Evolutionary conservation across 352 stramenopile species (phyloP).

Genomic region (Phytophthora quininea): DNA sequence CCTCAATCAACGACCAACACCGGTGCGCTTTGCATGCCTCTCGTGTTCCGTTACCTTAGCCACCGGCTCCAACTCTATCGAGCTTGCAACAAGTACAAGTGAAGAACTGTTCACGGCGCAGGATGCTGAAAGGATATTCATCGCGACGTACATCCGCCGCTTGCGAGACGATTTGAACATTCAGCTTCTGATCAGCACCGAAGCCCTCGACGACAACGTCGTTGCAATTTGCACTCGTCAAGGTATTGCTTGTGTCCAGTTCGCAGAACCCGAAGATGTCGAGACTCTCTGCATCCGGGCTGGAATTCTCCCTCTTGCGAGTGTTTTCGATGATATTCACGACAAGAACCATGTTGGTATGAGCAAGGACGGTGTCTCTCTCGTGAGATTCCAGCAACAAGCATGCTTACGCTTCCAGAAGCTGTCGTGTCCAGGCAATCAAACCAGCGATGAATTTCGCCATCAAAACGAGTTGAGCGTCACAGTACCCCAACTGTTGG

Average conservation of each 20-base stretch:
- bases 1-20: slow-evolving; percentile 7
- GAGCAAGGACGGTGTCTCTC: slow-evolving; percentile 30
- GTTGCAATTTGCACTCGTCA: slow-evolving; percentile 49
- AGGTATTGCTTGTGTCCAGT: slow-evolving; percentile 65
- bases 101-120: slow-evolving; percentile 35
- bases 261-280: slow-evolving; percentile 59
- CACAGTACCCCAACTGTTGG: slow-evolving; percentile 55
- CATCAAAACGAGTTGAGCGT: neutral
- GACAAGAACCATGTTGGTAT: slow-evolving; percentile 41
- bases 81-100: slow-evolving; percentile 24
- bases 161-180: slow-evolving; percentile 34
- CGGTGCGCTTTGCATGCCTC: slow-evolving; percentile 52
- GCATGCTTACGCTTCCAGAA: slow-evolving; percentile 45
- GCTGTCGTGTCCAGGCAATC: slow-evolving; percentile 15
- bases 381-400: slow-evolving; percentile 48
- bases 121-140: slow-evolving; percentile 29
- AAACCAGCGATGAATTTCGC: neutral
- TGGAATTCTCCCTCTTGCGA: slow-evolving; percentile 49
- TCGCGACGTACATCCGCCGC: slow-evolving; percentile 32
- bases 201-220: slow-evolving; percentile 51
- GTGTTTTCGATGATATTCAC: slow-evolving; percentile 55
- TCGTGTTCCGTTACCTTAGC: slow-evolving; percentile 40
- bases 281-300: slow-evolving; percentile 43
- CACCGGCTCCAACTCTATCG: slow-evolving; percentile 45
- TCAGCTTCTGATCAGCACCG: slow-evolving; percentile 52